A percentile compares a stretch with the other conserved stretches of the same genome.
Conservation (phyloP, 352 stramenopile species). For the Peronospora tabacina region DNA sequence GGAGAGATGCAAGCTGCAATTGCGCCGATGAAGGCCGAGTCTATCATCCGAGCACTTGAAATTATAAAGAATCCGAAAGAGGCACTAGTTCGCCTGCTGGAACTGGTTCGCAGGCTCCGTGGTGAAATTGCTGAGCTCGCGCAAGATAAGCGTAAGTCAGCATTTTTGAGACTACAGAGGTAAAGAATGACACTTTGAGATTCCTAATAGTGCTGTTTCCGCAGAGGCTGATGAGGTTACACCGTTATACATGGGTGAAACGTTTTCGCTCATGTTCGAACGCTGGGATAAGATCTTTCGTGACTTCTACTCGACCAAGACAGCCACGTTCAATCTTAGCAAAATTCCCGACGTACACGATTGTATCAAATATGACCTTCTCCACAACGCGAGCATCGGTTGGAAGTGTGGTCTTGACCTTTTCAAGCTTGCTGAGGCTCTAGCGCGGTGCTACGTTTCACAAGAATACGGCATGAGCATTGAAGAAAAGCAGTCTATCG, state of each 20-base stretch:
- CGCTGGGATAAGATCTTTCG: conserved; percentile 91
- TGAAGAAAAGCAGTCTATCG: conserved; percentile 92
- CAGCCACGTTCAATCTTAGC: conserved; percentile 89
- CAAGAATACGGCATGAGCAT: conserved; percentile 93
- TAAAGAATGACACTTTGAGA: conserved; percentile 2
- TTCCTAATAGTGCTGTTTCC: neutral
- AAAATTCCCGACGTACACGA: conserved; percentile 98
- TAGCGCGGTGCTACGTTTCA: conserved; percentile 95
- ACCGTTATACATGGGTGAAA: conserved; percentile 93
- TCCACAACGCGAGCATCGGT: conserved; percentile 93
- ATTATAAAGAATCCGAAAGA: conserved; percentile 82
- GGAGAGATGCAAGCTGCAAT: conserved; percentile 63
- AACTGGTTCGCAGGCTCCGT: conserved; percentile 71
- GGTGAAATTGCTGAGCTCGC: conserved; percentile 66
- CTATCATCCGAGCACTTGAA: conserved; percentile 66
- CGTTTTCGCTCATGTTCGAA: conserved; percentile 90
- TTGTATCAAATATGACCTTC: conserved; percentile 96
- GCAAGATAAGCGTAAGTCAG: conserved; percentile 52
- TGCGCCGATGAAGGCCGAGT: conserved; percentile 65
- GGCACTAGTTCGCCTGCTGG: conserved; percentile 53
- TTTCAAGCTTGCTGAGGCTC: conserved; percentile 90
- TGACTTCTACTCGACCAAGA: conserved; percentile 91
- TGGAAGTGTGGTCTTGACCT: conserved; percentile 88
- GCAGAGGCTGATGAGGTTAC: conserved; percentile 76
- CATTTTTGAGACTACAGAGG: conserved; percentile 1